phyloP scores from a whole-genome alignment of 495 filamentous ascomycete species.

The Aspergillus ostianus region DNA sequence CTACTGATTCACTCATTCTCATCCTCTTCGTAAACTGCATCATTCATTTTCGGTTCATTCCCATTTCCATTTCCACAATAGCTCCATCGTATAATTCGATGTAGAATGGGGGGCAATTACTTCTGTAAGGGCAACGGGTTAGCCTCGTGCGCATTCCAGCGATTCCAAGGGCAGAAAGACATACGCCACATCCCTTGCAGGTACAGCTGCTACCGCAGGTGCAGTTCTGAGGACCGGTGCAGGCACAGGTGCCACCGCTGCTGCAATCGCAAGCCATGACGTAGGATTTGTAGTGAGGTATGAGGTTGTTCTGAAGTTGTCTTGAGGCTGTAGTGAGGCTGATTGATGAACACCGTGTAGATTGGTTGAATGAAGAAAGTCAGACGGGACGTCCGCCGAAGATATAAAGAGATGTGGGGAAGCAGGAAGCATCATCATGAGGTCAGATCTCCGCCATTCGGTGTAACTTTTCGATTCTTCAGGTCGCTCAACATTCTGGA shows the following conservation, averaged over 20 bases:
- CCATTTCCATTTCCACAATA: neutral
- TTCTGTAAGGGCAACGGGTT: constrained; percentile 16
- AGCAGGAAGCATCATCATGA: constrained; percentile 24
- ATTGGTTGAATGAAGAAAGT: too few relatives aligned
- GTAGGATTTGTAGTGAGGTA: neutral
- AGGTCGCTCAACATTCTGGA: too few relatives aligned
- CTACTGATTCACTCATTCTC: neutral
- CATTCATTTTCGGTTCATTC: neutral
- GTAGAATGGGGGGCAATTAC: constrained; percentile 6
- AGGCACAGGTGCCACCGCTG: constrained; percentile 37
- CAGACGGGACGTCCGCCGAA: too few relatives aligned
- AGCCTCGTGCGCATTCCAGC: constrained; percentile 10
- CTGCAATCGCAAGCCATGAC: constrained; percentile 44
- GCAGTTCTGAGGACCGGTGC: constrained; percentile 37
- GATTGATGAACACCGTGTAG: too few relatives aligned
- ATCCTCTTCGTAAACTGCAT: neutral
- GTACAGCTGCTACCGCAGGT: constrained; percentile 38
- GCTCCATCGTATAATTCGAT: neutral
- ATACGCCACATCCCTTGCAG: constrained; percentile 50
- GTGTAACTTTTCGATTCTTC: too few relatives aligned
- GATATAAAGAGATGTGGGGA: constrained; percentile 14
- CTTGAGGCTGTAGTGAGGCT: too few relatives aligned
- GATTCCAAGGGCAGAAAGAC: constrained; percentile 14
- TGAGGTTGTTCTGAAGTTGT: too few relatives aligned
- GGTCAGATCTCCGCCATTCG: constrained; percentile 11